Evolutionary conservation across 2,329 filamentous ascomycete genomes (phyloP).

Genomic region (Alternaria hordeiaustralica): DNA sequence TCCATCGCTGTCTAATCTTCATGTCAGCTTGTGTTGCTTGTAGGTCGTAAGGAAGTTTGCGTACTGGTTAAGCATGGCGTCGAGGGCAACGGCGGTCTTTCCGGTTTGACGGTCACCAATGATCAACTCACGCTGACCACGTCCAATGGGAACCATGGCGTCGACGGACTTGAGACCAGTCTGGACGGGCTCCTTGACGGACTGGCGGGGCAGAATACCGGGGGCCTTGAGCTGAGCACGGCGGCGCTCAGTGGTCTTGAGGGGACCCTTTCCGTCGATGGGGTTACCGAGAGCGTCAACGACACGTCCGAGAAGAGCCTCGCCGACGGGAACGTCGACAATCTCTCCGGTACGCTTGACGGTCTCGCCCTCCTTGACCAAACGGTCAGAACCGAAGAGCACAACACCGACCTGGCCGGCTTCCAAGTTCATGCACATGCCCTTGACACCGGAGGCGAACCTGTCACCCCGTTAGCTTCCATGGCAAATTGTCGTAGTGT

Average conservation of each 20-base stretch:
- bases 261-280: constrained; percentile 98
- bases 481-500: constrained; percentile 10
- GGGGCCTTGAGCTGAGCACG: constrained; percentile 99
- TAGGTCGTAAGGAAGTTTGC: constrained; percentile 29
- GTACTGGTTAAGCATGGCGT: constrained; percentile 99
- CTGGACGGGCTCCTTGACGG: constrained; percentile 98
- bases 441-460: constrained; percentile 99
- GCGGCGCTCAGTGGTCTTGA: constrained; percentile 89
- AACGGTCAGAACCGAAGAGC: constrained; percentile 99
- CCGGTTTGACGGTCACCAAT: constrained; percentile 99
- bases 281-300: constrained; percentile 98
- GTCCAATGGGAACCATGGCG: constrained; percentile 99
- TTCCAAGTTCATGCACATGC: constrained; percentile 99
- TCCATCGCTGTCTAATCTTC: constrained; percentile 67
- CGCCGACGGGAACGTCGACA: constrained; percentile 95
- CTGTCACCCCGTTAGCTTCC: constrained; percentile 57
- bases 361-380: constrained; percentile 98
- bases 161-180: constrained; percentile 99
- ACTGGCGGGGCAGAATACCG: constrained; percentile 94
- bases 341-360: constrained; percentile 99
- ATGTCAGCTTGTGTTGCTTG: not conserved
- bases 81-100: constrained; percentile 98
- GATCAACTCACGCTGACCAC: constrained; percentile 99
- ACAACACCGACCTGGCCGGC: constrained; percentile 99
- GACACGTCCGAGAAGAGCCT: constrained; percentile 94